Evolutionary conservation across 164 flowering plant species (phyloP), one percentile per base, ranked within the genome.

Genomic region (Saururus chinensis): DNA sequence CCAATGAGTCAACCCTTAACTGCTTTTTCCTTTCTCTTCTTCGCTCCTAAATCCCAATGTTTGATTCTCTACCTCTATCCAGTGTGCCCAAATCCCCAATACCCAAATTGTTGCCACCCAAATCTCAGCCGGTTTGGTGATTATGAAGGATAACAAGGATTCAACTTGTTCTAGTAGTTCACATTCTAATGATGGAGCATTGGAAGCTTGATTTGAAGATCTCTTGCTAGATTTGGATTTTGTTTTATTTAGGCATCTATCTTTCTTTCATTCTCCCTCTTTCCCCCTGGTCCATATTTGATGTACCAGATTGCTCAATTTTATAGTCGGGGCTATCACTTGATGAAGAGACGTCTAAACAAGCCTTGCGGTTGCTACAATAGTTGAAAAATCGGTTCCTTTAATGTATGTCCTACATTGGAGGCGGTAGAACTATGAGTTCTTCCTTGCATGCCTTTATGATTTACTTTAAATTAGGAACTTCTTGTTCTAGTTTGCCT

Each of bases 401-500:
- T 57, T 65, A 84, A 8, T 83, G 79, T 61, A 62, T 71, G 51
- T 75, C 89, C 0, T 45, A 86, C 1, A 68, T 88, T 65, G 95
- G 95, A 63, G 76, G 66, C 60, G 88, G n/a, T n/a, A n/a, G 83
- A 64, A 66, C 76, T 75, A 97, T 90, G 75, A 6, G 23, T 17
- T 25, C 51, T 23, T 52, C 13, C 40, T 40, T n/a, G 14, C 0
- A 41, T 8, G 45, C 8, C 12, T 41, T 9, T 41, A 13, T 41
- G 1, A n/a, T 41, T 41, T 9, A 41, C 12, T 13, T 8, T 13
- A 41, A 41, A 2, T 41, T 41, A 41, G 45, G 45, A 41, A 0
- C 45, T 41, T 41, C 12, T 41, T 53, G 52, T 82, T 66, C 65
- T 88, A 92, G 97, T 86, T 85, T 80, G 86, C 96, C 0, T 84